These are phyloP conservation scores for Talaromyces trachyspermus DNA, from an alignment of 495 filamentous ascomycete genomes.

Conservation along the genomic window DNA sequence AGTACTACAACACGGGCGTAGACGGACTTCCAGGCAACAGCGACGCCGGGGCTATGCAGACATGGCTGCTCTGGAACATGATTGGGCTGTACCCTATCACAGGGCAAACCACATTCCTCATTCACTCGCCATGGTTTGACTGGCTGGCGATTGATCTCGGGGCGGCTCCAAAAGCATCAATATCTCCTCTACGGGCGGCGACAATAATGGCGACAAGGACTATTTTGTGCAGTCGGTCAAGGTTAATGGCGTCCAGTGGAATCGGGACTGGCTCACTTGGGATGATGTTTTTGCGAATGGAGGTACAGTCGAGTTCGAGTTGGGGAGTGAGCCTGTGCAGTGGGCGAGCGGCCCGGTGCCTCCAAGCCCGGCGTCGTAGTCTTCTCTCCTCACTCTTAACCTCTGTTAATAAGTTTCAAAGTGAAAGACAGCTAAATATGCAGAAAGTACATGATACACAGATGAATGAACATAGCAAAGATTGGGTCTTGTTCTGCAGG, in stretches of 20 bases:
- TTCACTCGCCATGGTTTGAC: constrained; percentile 50
- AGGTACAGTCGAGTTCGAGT: constrained; percentile 46
- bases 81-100: constrained; percentile 52
- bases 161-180: constrained; percentile 33
- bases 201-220: constrained; percentile 29
- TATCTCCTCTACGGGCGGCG: constrained; percentile 38
- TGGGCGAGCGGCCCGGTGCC: constrained; percentile 46
- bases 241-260: constrained; percentile 43
- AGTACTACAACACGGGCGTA: constrained; percentile 26
- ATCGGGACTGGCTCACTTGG: constrained; percentile 47
- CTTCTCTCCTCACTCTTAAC: too few species aligned
- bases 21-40: constrained; percentile 49
- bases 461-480: too few species aligned
- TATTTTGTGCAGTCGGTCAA: constrained; percentile 42
- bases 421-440: neutral
- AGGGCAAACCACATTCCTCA: constrained; percentile 48
- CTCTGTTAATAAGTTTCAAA: neutral
- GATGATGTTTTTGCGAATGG: constrained; percentile 48
- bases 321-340: constrained; percentile 33
- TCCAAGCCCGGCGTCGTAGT: constrained; percentile 42
- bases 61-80: constrained; percentile 56
- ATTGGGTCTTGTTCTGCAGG: too few species aligned
- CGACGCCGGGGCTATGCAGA: constrained; percentile 54
- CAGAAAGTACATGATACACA: too few species aligned
- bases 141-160: constrained; percentile 42